Conservation (phyloP, 2,329 filamentous ascomycete genomes). For the Aspergillus pseudoterreus region DNA sequence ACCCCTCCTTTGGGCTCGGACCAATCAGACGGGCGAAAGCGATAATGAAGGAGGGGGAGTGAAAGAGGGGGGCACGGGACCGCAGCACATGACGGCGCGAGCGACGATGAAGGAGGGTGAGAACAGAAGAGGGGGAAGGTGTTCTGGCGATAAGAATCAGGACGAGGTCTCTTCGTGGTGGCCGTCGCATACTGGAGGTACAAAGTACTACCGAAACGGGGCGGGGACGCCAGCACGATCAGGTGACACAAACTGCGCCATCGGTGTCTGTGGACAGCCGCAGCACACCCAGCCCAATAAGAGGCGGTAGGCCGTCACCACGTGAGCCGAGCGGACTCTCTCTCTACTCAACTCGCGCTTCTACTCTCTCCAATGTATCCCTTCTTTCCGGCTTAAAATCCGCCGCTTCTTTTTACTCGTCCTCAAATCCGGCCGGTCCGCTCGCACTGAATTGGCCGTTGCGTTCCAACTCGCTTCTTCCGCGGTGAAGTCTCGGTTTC, state of each 20-base stretch:
- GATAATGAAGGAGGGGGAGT: conserved; percentile 9
- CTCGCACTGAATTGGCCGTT: conserved; percentile 7
- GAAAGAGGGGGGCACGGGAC: conserved; percentile 36
- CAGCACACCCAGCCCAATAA: conserved; percentile 11
- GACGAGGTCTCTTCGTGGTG: not conserved
- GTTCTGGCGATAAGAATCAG: not conserved
- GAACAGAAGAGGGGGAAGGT: conserved; percentile 4
- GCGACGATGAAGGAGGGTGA: conserved; percentile 13
- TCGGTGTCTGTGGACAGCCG: conserved; percentile 20
- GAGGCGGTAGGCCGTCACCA: conserved; percentile 28
- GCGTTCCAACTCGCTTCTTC: conserved; percentile 12
- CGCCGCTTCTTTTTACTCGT: conserved; percentile 17
- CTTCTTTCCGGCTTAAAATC: conserved; percentile 25
- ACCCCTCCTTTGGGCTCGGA: conserved; percentile 16
- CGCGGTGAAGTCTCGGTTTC: conserved; percentile 15
- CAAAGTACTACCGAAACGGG: too few species aligned
- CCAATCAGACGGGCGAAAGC: conserved; percentile 24
- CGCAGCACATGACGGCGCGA: conserved; percentile 33
- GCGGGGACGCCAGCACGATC: conserved; percentile 10
- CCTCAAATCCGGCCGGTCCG: conserved; percentile 15
- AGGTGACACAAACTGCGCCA: conserved; percentile 30
- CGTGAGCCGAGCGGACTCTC: conserved; percentile 31
- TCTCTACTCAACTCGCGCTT: conserved; percentile 22
- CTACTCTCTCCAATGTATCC: conserved; percentile 23
- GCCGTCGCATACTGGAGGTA: not conserved